Conservation (phyloP, 257 asterid species). For the Lycium ferocissimum region DNA sequence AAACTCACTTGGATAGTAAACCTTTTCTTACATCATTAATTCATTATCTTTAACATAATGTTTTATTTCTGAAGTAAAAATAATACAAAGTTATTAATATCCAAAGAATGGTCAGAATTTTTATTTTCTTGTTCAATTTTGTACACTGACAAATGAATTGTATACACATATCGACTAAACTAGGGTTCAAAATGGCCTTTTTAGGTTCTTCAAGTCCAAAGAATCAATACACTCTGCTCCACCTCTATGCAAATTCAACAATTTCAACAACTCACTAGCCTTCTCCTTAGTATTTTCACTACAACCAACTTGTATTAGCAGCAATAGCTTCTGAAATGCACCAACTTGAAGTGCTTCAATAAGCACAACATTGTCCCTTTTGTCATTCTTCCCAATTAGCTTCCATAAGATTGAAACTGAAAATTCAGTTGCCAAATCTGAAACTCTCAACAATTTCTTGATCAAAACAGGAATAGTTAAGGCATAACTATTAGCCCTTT, state of each 20-base stretch:
- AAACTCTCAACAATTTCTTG: slow-evolving; percentile 62
- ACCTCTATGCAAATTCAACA: slow-evolving; percentile 45
- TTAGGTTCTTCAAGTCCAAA: slow-evolving; percentile 56
- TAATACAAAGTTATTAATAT: background rate
- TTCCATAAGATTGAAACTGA: slow-evolving; percentile 57
- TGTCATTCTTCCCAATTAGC: slow-evolving; percentile 35
- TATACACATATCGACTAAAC: background rate
- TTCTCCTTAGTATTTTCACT: slow-evolving; percentile 56
- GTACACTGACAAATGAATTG: background rate
- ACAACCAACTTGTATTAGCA: slow-evolving; percentile 60
- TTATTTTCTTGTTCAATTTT: background rate
- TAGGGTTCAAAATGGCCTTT: slow-evolving; percentile 48
- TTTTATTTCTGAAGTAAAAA: too few relatives aligned
- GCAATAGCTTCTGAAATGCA: slow-evolving; percentile 59
- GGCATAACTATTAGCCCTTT: slow-evolving; percentile 44
- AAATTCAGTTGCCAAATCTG: slow-evolving; percentile 58
- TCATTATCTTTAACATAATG: background rate
- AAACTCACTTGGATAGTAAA: background rate
- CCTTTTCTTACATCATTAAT: background rate
- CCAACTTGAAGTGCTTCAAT: slow-evolving; percentile 56
- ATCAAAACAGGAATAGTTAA: slow-evolving; percentile 53
- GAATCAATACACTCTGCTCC: slow-evolving; percentile 54
- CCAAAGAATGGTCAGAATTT: background rate
- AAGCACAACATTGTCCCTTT: slow-evolving; percentile 25
- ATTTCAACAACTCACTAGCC: slow-evolving; percentile 53